Percentiles rank a stretch among this genome's conserved stretches.
Conservation (phyloP, 1,284 basidiomycete species). For the Tilletia indica region DNA sequence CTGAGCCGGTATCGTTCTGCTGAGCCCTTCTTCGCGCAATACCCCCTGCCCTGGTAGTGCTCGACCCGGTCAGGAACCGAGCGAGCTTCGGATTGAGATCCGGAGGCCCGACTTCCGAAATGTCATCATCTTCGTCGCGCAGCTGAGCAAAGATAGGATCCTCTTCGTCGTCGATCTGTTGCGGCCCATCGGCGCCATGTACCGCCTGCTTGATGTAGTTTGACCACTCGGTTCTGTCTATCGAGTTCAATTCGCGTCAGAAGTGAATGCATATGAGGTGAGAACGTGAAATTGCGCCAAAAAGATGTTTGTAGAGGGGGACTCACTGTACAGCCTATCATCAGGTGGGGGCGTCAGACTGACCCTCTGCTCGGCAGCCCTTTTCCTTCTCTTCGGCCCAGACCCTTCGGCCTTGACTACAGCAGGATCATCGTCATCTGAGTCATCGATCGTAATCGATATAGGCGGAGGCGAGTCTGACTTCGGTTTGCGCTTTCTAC, state of each 20-base stretch:
- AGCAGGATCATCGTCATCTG: background rate
- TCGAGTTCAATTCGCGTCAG: background rate
- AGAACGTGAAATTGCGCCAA: no score
- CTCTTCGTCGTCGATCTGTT: conserved; percentile 5
- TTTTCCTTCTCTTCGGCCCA: background rate
- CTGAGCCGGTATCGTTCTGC: background rate
- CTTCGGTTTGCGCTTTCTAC: background rate
- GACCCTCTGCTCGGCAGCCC: background rate
- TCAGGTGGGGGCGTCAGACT: conserved; percentile 11
- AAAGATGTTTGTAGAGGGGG: background rate
- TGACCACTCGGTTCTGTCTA: background rate
- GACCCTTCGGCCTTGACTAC: background rate
- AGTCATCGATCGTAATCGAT: background rate
- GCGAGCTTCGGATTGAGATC: background rate
- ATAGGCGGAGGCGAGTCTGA: background rate
- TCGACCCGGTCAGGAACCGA: background rate
- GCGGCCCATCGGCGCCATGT: conserved; percentile 1
- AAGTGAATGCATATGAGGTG: no score
- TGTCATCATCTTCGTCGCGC: background rate
- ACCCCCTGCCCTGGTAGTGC: background rate
- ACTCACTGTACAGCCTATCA: conserved; percentile 4
- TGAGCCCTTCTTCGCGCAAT: background rate
- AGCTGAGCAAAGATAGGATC: background rate
- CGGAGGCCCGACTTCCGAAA: background rate
- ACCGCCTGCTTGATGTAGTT: conserved; percentile 4